A percentile compares a stretch with the other conserved stretches of the same genome.
phyloP scores from a whole-genome alignment of 306 rosid species.

The Ceratonia siliqua region DNA sequence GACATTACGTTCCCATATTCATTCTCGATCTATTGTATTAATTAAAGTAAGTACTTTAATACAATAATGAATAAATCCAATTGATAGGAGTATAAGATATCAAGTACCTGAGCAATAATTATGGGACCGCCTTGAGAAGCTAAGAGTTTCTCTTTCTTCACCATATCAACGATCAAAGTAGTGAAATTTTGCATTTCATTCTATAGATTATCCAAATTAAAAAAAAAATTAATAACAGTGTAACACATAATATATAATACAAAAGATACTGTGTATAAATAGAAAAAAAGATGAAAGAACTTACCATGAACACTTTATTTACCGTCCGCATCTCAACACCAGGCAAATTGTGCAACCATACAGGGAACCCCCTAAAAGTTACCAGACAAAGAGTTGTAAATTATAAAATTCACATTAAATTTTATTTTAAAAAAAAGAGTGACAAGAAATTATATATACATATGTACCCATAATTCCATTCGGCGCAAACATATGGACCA shows the following conservation, averaged over 20 bases:
- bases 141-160: constrained; percentile 50
- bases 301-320: constrained; percentile 53
- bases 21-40: constrained; percentile 57
- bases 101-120: constrained; percentile 50
- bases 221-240: not conserved
- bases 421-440: not conserved
- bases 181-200: constrained; percentile 58
- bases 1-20: constrained; percentile 57
- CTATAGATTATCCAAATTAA: constrained; percentile 13
- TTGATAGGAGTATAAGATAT: no score
- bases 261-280: no score
- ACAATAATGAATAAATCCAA: no score
- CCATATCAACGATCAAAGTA: constrained; percentile 45
- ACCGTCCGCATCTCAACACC: constrained; percentile 50
- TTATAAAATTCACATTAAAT: not conserved
- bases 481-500: constrained; percentile 70
- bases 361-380: constrained; percentile 50
- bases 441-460: not conserved
- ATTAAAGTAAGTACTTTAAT: no score
- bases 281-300: no score
- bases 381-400: not conserved
- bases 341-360: constrained; percentile 63
- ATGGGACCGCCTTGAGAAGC: constrained; percentile 67
- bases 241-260: no score
- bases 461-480: constrained; percentile 64